phyloP scores from a whole-genome alignment of 768 basidiomycete genomes.

The Mycena rosella region DNA sequence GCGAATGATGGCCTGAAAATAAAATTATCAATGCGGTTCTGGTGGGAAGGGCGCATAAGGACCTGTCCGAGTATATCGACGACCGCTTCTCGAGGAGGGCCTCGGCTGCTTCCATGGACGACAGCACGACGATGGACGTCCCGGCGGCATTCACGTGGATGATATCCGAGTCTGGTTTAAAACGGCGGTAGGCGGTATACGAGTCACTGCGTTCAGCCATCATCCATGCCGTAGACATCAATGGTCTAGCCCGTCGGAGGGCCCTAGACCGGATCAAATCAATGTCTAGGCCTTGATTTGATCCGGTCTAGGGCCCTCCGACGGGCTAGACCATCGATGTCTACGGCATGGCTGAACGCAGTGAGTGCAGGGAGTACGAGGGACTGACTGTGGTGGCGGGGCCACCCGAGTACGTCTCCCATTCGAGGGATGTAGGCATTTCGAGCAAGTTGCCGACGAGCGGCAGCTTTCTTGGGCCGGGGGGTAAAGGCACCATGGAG shows the following conservation, averaged over 20 bases:
- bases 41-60: conserved; percentile 32
- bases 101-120: conserved; percentile 47
- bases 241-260: too few species aligned
- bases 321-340: too few species aligned
- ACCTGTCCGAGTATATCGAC: conserved; percentile 55
- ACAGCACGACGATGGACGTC: conserved; percentile 48
- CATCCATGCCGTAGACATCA: too few species aligned
- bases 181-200: too few species aligned
- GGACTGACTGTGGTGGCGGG: conserved; percentile 51
- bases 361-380: not conserved
- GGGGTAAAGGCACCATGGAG: conserved; percentile 41
- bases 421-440: conserved; percentile 56
- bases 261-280: too few species aligned
- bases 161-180: conserved; percentile 44
- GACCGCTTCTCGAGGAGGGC: conserved; percentile 55
- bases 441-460: conserved; percentile 59
- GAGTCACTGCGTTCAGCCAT: too few species aligned
- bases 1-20: conserved; percentile 16
- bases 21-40: not conserved
- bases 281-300: too few species aligned
- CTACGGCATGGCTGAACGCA: too few species aligned
- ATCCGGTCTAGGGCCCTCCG: too few species aligned
- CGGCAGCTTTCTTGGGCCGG: conserved; percentile 58
- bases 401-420: conserved; percentile 59
- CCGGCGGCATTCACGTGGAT: conserved; percentile 45